Base-by-base conservation (phyloP, 2,329 filamentous ascomycete genomes). In the Thermomyces lanuginosus region DNA sequence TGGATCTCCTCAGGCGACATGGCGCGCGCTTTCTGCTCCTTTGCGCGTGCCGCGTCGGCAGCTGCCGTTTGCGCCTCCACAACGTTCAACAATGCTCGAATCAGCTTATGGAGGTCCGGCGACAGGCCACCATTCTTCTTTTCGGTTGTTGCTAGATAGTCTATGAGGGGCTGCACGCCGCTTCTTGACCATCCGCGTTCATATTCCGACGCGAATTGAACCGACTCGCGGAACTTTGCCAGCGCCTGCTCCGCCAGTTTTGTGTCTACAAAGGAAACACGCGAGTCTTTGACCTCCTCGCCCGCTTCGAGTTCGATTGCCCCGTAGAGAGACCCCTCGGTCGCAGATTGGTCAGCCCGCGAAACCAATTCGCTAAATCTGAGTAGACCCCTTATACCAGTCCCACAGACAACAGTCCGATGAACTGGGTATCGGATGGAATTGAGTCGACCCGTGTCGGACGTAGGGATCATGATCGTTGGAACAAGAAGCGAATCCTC, bases 361-460 rank as follows among this genome's bases (percentile, higher is more conserved):
- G 39, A 41, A 21, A 51, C 35, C 22, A 54, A 31, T 8, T 40
- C 41, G 22, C 46, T 43, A 21, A 51, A 55, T 8, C 48, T 39
- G 17, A 57, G 41, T 1, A 76, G 69, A 5, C 77, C 81, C 28
- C 68, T 57, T 2, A 92, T 55, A 0, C 81, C 83, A 25, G 79
- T 66, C 0, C 72, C 73, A 6, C 92, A 66, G 6, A 93, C 42
- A 9, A 93, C 53, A 1, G 76, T 71, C 45, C 75, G 79, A 46
- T 95, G 86, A 1, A 93, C 82, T 0, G 86, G 84, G 22, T 81
- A 82, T 5, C 72, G 70, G 21, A 89, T 63, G 9, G 72, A 66
- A 8, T 72, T 72, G 30, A 71, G 65, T 34, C 71, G 63, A 6
- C 73, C 72, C 9, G 68, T 69, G 33, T 63, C 64, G 8, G 76